phyloP scores from a whole-genome alignment of 805 yeast genomes.

The Zygosaccharomyces bisporus region DNA sequence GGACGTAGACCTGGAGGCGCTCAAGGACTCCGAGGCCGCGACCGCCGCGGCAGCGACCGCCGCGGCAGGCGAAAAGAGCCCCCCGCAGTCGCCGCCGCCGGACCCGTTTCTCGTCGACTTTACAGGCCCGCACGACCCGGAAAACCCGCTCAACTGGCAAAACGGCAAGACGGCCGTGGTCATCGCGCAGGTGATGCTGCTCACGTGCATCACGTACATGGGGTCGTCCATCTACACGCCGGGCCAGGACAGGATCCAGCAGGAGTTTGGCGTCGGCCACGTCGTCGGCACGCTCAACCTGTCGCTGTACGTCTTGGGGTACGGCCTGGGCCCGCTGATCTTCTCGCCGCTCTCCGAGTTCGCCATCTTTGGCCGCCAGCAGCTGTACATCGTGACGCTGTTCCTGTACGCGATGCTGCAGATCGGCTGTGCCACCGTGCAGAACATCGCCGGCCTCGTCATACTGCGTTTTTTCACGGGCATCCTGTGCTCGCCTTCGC shows the following conservation, averaged over 20 bases:
- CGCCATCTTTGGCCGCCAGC: constrained; percentile 50
- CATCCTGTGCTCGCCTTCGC: constrained; percentile 51
- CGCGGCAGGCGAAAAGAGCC: constrained; percentile 10
- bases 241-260: constrained; percentile 42
- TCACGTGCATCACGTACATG: constrained; percentile 51
- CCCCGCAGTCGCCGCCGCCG: constrained; percentile 8
- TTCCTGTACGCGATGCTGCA: constrained; percentile 49
- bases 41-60: not conserved
- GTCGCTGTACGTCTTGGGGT: constrained; percentile 54
- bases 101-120: constrained; percentile 33
- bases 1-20: not conserved
- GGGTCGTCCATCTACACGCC: constrained; percentile 57
- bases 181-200: constrained; percentile 40
- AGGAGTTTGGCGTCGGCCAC: constrained; percentile 43
- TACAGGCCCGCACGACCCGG: constrained; percentile 44
- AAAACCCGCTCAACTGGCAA: constrained; percentile 58
- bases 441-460: constrained; percentile 48
- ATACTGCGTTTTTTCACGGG: constrained; percentile 53
- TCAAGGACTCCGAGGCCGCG: not conserved
- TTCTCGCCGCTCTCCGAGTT: constrained; percentile 59
- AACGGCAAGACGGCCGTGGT: constrained; percentile 38
- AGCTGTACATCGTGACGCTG: constrained; percentile 46
- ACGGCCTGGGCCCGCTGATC: constrained; percentile 57
- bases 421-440: constrained; percentile 51
- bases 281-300: constrained; percentile 49